Evolutionary conservation across 495 filamentous ascomycete species (phyloP).

Genomic region (Oleoguttula mirabilis): DNA sequence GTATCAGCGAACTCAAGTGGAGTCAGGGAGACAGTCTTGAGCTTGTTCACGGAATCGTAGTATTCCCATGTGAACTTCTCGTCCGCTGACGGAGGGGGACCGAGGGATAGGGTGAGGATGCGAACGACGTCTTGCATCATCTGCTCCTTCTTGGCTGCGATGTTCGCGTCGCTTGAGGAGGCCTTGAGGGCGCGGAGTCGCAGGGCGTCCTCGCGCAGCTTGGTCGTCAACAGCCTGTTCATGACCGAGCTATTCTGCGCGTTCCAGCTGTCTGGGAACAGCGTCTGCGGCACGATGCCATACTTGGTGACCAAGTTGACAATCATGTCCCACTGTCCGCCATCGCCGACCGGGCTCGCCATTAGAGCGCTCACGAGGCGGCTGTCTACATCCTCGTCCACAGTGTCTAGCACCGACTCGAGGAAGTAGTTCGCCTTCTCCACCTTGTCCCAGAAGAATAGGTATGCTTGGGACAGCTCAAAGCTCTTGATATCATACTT

Average conservation of each 20-base stretch:
- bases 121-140: constrained; percentile 69
- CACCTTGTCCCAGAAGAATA: constrained; percentile 93
- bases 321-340: constrained; percentile 90
- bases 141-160: constrained; percentile 47
- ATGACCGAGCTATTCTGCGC: constrained; percentile 56
- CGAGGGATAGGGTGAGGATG: constrained; percentile 66
- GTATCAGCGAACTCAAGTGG: constrained; percentile 54
- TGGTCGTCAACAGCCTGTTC: constrained; percentile 66
- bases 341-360: constrained; percentile 57
- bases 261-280: constrained; percentile 72
- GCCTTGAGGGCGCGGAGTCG: constrained; percentile 42
- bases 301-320: constrained; percentile 78
- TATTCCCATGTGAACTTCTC: constrained; percentile 67
- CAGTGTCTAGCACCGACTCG: constrained; percentile 65
- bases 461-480: constrained; percentile 73
- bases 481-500: constrained; percentile 64
- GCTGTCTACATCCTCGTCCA: constrained; percentile 51
- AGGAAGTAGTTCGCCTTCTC: constrained; percentile 87
- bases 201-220: constrained; percentile 73
- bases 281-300: constrained; percentile 55
- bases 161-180: constrained; percentile 21
- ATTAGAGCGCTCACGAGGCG: constrained; percentile 58
- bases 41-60: constrained; percentile 50
- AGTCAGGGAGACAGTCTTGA: constrained; percentile 38
- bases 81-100: constrained; percentile 55